Base-by-base conservation (phyloP, 1,284 basidiomycete genomes). In the Tylopilus orsonianus region DNA sequence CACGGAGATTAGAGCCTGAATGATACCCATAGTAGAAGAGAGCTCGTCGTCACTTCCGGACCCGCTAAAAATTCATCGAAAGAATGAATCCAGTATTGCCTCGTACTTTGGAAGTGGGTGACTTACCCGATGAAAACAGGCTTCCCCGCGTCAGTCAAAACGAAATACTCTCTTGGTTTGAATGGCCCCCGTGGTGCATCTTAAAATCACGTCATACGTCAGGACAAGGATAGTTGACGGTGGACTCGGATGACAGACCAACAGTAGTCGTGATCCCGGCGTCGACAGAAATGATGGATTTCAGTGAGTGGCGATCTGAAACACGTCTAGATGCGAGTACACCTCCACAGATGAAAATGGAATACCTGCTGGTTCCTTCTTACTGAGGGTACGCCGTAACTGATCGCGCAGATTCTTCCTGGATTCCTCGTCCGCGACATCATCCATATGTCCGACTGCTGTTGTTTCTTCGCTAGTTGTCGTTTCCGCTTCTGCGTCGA, bases 111-210 rank as follows among this genome's bases (percentile, higher is more conserved):
- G 32, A 40, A 33, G 20, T 24, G 16, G 13, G 22, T 5, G 29
- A 46, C 53, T 38, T 61, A 88, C 91, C 87, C 90, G 20, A 84
- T 77, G 63, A 90, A 96, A 13, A 97, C 93, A 12, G 93, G 93
- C 67, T 97, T 97, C 27, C 94, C 94, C 19, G 95, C 93, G 56
- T 94, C 85, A 0, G 93, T 97, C n/a, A 97, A 75, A 9, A 97
- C 81, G 61, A 90, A 96, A 67, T 96, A 97, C 60, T 90, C 81
- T 44, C 93, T 76, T n/a, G 80, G 80, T 44, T 75, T 72, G 63
- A 80, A 85, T n/a, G 64, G 52, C 16, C 56, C 56, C 2, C 46
- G 51, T 3, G 45, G 45, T 23, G 41, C 41, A 50, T 48, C 56
- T 77, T 49, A 55, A 46, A 23, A 50, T 52, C 32, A 44, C 6